phyloP scores from a whole-genome alignment of 768 basidiomycete species.

The Russula olivacea region DNA sequence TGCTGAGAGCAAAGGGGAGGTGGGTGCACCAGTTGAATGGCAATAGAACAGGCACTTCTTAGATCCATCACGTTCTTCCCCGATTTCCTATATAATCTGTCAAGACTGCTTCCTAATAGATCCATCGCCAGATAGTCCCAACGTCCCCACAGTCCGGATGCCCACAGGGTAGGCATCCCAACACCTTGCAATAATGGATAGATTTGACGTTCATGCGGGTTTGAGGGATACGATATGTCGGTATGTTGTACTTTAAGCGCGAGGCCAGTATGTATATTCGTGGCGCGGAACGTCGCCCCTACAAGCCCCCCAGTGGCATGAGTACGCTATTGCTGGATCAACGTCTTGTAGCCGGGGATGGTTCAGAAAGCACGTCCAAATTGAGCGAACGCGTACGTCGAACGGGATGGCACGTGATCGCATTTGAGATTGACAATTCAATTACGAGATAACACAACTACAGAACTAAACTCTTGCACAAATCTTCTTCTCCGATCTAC shows the following conservation, averaged over 20 bases:
- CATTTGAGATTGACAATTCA: too few species aligned
- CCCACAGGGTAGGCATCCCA: slow-evolving; percentile 72
- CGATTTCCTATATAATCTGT: slow-evolving; percentile 50
- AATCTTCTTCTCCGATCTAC: not conserved
- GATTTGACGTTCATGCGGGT: slow-evolving; percentile 60
- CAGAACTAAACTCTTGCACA: not conserved
- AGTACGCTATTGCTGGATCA: not conserved
- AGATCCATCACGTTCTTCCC: slow-evolving; percentile 60
- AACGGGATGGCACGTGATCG: slow-evolving; percentile 5
- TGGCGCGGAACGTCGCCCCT: slow-evolving; percentile 69
- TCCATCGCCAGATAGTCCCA: slow-evolving; percentile 60
- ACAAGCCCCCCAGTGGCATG: not conserved
- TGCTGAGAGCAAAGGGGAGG: not conserved
- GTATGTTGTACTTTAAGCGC: slow-evolving; percentile 69
- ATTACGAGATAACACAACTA: not conserved
- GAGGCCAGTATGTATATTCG: slow-evolving; percentile 51
- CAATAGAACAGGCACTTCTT: slow-evolving; percentile 66
- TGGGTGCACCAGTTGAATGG: slow-evolving; percentile 64
- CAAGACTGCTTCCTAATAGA: slow-evolving; percentile 64
- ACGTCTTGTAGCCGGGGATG: not conserved
- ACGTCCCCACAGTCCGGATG: slow-evolving; percentile 34
- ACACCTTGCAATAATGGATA: slow-evolving; percentile 65
- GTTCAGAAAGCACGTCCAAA: slow-evolving; percentile 6
- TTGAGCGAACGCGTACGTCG: too few species aligned
- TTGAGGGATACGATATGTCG: slow-evolving; percentile 71